Evolutionary conservation across 176 grass and related monocot species (phyloP), one percentile per base, ranked within the genome.

Genomic region (Oryza meridionalis): DNA sequence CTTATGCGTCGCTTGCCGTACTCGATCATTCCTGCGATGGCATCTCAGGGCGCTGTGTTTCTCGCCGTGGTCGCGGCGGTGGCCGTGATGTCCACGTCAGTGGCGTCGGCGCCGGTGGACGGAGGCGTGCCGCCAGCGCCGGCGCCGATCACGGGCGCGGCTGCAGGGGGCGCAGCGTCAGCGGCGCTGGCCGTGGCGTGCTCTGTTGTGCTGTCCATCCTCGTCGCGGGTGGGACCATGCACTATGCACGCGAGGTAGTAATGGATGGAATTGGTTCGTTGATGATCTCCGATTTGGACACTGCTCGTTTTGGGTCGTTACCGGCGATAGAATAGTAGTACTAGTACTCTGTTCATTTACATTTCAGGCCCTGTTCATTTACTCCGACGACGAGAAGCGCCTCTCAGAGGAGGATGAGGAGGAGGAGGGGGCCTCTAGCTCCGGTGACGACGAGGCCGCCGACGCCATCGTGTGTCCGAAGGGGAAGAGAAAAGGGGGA

Each of bases 71-170:
- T 77, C 33, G 65, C 85, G 65, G 81, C 85, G 70, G 84, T 75
- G 85, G 85, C 71, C 61, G 77, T 88, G 75, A 79, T 97, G 11
- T 78, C 90, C 82, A 77, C 90, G n/a, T 62, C 58, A 35, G 85
- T 72, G 27, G 86, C 87, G 70, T 80, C 88, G 37, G 94, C 94
- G 9, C 75, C 90, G 42, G 31, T 72, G 58, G 87, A 89, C 73
- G 0, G 7, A 8, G 40, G 71, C 77, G 49, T 87, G 81, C 87
- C 87, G 33, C 87, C 91, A 1, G 79, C 79, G 24, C 87, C 94
- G 15, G 70, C 88, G 15, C 89, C 86, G 12, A 61, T 68, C 26
- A 89, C 86, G 21, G 89, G 84, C 59, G 87, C 91, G 4, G 91
- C 91, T 2, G 69, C 84, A 3, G 91, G 89, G 11, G 26, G 67